phyloP scores from a whole-genome alignment of 2,329 filamentous ascomycete genomes.

The Helminthosporium solani region DNA sequence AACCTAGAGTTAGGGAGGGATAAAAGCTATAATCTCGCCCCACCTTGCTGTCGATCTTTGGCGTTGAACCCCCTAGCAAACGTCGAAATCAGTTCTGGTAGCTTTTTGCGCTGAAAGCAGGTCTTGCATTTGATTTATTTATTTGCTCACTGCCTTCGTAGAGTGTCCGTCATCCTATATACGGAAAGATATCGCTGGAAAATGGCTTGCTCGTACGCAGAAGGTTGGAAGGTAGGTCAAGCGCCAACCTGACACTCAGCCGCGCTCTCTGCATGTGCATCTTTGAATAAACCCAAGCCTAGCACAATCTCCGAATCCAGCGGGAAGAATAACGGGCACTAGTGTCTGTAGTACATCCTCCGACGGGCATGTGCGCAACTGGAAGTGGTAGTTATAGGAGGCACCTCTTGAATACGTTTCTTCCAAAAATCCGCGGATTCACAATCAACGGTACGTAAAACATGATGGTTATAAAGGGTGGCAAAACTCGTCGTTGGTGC shows the following conservation, averaged over 20 bases:
- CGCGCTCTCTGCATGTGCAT: background rate
- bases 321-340: background rate
- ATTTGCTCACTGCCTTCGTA: background rate
- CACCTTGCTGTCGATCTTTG: background rate
- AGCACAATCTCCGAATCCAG: background rate
- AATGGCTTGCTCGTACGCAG: background rate
- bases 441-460: too few species aligned
- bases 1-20: background rate
- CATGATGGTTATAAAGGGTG: background rate
- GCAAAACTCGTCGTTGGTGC: background rate
- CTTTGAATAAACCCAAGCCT: background rate
- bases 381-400: background rate
- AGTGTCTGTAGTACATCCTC: background rate
- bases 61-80: background rate
- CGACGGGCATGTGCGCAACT: background rate
- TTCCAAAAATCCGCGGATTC: background rate
- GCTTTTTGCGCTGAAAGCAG: background rate
- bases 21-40: background rate
- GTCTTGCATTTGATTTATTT: background rate
- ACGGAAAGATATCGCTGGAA: background rate
- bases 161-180: background rate
- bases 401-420: too few species aligned
- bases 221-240: background rate
- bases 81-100: background rate
- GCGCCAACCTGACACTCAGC: background rate